These are phyloP conservation scores for Colletotrichum sojae DNA, from an alignment of 2,329 filamentous ascomycete genomes.

Conservation along the genomic window DNA sequence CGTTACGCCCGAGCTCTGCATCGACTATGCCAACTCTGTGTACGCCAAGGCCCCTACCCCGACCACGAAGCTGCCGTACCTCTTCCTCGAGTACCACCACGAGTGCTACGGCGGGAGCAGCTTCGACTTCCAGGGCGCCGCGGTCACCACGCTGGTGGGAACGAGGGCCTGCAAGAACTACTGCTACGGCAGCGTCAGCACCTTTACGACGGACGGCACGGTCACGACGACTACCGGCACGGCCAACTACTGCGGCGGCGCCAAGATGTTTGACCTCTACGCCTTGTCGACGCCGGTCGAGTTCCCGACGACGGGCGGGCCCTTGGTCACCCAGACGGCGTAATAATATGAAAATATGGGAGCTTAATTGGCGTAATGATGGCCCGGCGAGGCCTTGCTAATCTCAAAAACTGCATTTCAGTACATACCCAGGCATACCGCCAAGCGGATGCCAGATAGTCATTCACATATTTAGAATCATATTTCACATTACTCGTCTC, in stretches of 20 bases:
- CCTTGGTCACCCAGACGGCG: conserved; percentile 35
- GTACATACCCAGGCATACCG: conserved; percentile 27
- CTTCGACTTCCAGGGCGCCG: conserved; percentile 44
- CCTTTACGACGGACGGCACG: conserved; percentile 42
- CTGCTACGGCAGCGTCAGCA: conserved; percentile 45
- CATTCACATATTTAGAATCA: conserved; percentile 18
- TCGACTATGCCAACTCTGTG: conserved; percentile 48
- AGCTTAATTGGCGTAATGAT: conserved; percentile 9
- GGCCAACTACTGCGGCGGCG: conserved; percentile 49
- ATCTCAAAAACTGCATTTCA: conserved; percentile 15
- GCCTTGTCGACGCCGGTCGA: conserved; percentile 40
- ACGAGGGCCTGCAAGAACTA: conserved; percentile 49
- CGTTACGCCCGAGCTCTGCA: conserved; percentile 53
- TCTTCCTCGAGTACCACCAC: conserved; percentile 51
- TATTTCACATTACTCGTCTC: background rate
- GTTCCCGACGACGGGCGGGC: conserved; percentile 45
- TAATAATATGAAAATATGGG: background rate
- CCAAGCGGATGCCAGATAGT: conserved; percentile 15
- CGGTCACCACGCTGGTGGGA: conserved; percentile 46
- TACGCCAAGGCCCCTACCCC: conserved; percentile 46
- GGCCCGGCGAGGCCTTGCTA: conserved; percentile 1
- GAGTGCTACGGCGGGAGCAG: conserved; percentile 50
- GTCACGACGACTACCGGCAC: conserved; percentile 45
- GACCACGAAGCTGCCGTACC: conserved; percentile 46
- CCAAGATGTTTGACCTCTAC: conserved; percentile 53